Conservation (phyloP, 1,139 yeast species). For the Tardiomyces digboiensis region DNA sequence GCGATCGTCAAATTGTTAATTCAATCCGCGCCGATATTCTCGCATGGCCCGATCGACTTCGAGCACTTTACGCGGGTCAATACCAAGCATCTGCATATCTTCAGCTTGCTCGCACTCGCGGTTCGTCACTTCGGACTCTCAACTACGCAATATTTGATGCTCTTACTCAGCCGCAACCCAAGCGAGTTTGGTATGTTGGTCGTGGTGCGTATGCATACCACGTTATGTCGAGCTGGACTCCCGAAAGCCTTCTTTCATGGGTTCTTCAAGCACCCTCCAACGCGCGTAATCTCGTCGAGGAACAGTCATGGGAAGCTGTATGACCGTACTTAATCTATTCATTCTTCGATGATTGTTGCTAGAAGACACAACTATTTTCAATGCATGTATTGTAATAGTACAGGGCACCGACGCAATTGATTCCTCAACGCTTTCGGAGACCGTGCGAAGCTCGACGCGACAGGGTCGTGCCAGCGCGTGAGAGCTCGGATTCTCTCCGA, state of each 20-base stretch:
- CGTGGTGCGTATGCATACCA: slow-evolving; percentile 28
- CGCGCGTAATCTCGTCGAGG: neutral
- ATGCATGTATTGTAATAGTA: too few relatives aligned
- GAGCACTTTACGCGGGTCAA: slow-evolving; percentile 27
- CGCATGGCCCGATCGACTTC: slow-evolving; percentile 30
- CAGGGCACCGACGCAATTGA: too few relatives aligned
- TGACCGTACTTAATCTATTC: too few relatives aligned
- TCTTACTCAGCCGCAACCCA: slow-evolving; percentile 21
- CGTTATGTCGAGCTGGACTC: slow-evolving; percentile 21
- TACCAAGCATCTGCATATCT: slow-evolving; percentile 25
- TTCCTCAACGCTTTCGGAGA: neutral
- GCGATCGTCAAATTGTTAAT: slow-evolving; percentile 21
- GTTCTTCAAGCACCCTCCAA: slow-evolving; percentile 12
- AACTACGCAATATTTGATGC: slow-evolving; percentile 29
- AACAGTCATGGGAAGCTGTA: neutral
- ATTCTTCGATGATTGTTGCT: too few relatives aligned
- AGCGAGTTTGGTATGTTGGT: slow-evolving; percentile 30
- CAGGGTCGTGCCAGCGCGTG: neutral
- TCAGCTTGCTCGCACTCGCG: slow-evolving; percentile 23
- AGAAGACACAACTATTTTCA: too few relatives aligned
- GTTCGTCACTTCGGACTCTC: slow-evolving; percentile 24
- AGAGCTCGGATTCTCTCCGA: neutral
- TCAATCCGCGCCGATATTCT: slow-evolving; percentile 31
- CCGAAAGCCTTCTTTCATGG: slow-evolving; percentile 28
- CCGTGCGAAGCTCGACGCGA: neutral